phyloP scores from a whole-genome alignment of 768 basidiomycete species.

The Melanogaster broomeanus region DNA sequence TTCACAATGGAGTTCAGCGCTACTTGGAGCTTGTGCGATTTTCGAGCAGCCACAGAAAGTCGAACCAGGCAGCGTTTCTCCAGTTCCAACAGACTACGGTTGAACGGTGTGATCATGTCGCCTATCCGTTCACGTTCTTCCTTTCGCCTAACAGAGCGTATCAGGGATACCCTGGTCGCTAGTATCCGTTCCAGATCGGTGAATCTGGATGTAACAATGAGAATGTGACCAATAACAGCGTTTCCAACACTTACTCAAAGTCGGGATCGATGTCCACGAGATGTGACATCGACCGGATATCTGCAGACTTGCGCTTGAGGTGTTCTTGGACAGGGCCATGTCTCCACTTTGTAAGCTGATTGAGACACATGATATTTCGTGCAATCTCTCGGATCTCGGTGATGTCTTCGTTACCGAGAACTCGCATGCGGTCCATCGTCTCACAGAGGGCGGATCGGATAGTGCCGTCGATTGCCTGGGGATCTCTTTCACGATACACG shows the following conservation, averaged over 20 bases:
- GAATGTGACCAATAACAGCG: background rate
- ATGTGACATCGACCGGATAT: slow-evolving; percentile 38
- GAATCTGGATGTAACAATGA: slow-evolving; percentile 54
- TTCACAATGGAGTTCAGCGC: slow-evolving; percentile 84
- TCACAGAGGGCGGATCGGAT: slow-evolving; percentile 52
- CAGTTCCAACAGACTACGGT: slow-evolving; percentile 49
- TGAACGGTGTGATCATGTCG: slow-evolving; percentile 56
- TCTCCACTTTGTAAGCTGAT: slow-evolving; percentile 74
- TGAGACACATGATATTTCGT: slow-evolving; percentile 77
- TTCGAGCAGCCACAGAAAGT: slow-evolving; percentile 72
- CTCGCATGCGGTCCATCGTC: slow-evolving; percentile 66
- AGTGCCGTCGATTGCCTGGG: slow-evolving; percentile 44
- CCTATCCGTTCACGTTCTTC: slow-evolving; percentile 81
- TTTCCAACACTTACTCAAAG: slow-evolving; percentile 61
- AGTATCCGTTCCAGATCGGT: slow-evolving; percentile 72
- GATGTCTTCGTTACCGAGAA: slow-evolving; percentile 77
- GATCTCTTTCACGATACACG: slow-evolving; percentile 76
- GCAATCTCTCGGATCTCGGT: slow-evolving; percentile 69
- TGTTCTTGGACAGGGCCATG: slow-evolving; percentile 24
- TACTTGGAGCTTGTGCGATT: slow-evolving; percentile 68
- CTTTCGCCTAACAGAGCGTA: slow-evolving; percentile 66
- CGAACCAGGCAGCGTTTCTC: slow-evolving; percentile 73
- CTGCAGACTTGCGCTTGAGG: slow-evolving; percentile 35
- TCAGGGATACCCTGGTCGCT: slow-evolving; percentile 79
- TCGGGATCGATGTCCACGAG: slow-evolving; percentile 51